Evolutionary conservation across 352 stramenopile genomes (phyloP), one percentile per base, ranked within the genome.

Genomic region (Globisporangium middletonii): DNA sequence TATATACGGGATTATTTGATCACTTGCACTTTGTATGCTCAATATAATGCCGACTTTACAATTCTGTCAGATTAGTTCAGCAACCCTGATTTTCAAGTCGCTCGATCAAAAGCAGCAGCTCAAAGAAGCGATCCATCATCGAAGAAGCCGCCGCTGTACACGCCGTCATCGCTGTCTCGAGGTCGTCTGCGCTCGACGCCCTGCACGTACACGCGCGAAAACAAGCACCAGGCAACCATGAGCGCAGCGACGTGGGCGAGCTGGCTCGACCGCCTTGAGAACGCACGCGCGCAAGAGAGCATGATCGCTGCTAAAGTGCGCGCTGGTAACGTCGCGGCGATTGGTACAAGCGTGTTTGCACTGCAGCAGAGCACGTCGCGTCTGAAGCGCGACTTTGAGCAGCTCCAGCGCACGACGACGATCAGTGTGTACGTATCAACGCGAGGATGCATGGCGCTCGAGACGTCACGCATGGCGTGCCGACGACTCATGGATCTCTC

Each of bases 241-340:
- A 91, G 79, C 61, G 57, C 76, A 55, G 70, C 73, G 19, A 76
- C 82, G 28, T 94, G 84, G 84, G 73, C 79, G 33, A 76, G 75
- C 47, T 94, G 84, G 84, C 63, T 94, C 63, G 84, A 94, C 60
- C 77, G 84, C 23, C 68, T 94, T 30, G 84, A 94, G 67, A 83
- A 73, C 57, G 84, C 84, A 41, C 76, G 84, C 47, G 59, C 68
- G 23, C 78, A 92, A 60, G 77, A 94, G 62, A 76, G 73, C 60
- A 72, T 71, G 44, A 57, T 92, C 46, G 72, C 72, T 19, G 67
- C 53, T 46, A 92, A 92, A 55, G 81, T 94, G 45, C 82, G 79
- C 46, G 64, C 73, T 2, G 80, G 77, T 1, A 89, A 92, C 59
- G 62, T 69, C 19, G 62, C 75, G 3, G 65, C 77, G 23, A 72